These are phyloP conservation scores for Picocystis sp. DNA, from an alignment of 163 green algal species.

Conservation along the genomic window DNA sequence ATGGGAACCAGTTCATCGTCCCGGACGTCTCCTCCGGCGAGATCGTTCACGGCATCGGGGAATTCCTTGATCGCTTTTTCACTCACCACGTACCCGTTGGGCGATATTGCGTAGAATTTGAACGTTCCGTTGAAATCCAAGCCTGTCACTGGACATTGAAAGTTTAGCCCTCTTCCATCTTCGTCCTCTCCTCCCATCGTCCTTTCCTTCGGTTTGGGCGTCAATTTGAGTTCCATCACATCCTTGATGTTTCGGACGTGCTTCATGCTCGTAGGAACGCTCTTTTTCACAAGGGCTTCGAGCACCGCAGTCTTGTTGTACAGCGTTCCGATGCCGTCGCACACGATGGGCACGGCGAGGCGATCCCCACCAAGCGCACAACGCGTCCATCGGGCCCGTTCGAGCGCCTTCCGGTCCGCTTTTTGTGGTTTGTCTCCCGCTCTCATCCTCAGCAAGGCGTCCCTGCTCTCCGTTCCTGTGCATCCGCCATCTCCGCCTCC, in stretches of 20 bases:
- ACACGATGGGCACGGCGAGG: constrained; percentile 45
- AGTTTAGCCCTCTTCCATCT: constrained; percentile 23
- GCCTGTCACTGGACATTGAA: constrained; percentile 73
- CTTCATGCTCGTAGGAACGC: constrained; percentile 33
- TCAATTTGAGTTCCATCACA: constrained; percentile 20
- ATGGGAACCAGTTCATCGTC: no score
- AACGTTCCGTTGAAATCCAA: constrained; percentile 62
- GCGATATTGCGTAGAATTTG: constrained; percentile 44
- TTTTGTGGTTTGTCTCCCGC: constrained; percentile 60
- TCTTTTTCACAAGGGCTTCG: constrained; percentile 57
- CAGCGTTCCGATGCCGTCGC: constrained; percentile 72
- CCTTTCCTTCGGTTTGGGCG: background rate
- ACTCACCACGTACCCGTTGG: constrained; percentile 54
- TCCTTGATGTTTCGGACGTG: constrained; percentile 25
- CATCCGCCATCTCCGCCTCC: constrained; percentile 86
- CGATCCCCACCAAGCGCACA: constrained; percentile 57
- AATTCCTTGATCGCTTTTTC: constrained; percentile 76
- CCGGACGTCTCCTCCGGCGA: no score
- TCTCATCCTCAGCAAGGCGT: constrained; percentile 93
- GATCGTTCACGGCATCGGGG: no score
- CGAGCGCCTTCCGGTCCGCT: constrained; percentile 33
- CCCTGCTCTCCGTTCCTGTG: constrained; percentile 81
- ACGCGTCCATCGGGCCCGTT: constrained; percentile 44
- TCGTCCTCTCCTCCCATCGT: background rate
- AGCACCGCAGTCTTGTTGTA: constrained; percentile 90